A percentile compares a stretch with the other conserved stretches of the same genome.
These are phyloP conservation scores for Mycena crocata DNA, from an alignment of 768 basidiomycete species.

Conservation along the genomic window DNA sequence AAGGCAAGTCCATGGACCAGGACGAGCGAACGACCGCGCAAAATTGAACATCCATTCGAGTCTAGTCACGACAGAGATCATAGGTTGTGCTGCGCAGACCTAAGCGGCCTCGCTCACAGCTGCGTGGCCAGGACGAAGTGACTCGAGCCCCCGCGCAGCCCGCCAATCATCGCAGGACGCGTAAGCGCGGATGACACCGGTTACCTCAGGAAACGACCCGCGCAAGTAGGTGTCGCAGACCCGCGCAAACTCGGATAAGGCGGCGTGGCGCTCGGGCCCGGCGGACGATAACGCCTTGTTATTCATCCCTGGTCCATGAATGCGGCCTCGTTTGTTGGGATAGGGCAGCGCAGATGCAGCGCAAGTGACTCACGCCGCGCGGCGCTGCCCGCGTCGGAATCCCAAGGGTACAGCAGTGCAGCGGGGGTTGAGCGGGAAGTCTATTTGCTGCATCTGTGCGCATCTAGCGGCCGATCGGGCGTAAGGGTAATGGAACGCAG, in stretches of 20 bases:
- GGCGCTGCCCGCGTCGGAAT: no score
- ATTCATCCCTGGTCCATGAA: no score
- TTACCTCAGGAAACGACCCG: slow-evolving; percentile 29
- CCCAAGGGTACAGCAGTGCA: no score
- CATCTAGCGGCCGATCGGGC: slow-evolving; percentile 21
- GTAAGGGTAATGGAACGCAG: slow-evolving; percentile 23
- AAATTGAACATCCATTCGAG: not conserved
- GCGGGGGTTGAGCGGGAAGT: slow-evolving; percentile 28
- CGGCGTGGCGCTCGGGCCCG: slow-evolving; percentile 25
- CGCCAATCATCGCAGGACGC: slow-evolving; percentile 24
- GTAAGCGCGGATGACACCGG: slow-evolving; percentile 17
- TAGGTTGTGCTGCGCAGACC: no score
- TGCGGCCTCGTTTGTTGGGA: no score
- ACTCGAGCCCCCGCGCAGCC: slow-evolving; percentile 2
- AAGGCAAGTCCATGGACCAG: slow-evolving; percentile 19
- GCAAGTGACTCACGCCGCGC: slow-evolving; percentile 35
- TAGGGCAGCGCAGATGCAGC: slow-evolving; percentile 7
- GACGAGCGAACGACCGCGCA: no score
- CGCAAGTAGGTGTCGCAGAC: slow-evolving; percentile 14
- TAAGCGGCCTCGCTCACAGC: slow-evolving; percentile 27
- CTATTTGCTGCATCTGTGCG: slow-evolving; percentile 2
- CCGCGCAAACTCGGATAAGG: slow-evolving; percentile 23
- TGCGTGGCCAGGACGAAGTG: slow-evolving; percentile 5
- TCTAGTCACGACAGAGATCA: slow-evolving; percentile 21
- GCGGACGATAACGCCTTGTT: slow-evolving; percentile 1